phyloP scores from a whole-genome alignment of 768 basidiomycete genomes.

The Hypsizygus marmoreus region DNA sequence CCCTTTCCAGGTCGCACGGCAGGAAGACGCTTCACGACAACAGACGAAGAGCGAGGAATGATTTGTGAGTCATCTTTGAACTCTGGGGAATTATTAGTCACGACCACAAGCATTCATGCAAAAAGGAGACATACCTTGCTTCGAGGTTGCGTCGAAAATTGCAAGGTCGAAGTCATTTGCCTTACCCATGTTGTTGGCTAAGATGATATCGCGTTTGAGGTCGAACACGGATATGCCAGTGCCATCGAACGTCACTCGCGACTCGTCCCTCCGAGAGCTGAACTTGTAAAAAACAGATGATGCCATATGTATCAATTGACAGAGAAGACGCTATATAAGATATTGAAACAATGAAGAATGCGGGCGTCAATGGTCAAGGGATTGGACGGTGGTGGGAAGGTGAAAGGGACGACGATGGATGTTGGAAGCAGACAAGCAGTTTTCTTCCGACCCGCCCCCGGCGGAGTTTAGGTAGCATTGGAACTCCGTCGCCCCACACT shows the following conservation, averaged over 20 bases:
- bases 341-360: slow-evolving; percentile 9
- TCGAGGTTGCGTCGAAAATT: slow-evolving; percentile 79
- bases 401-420: not conserved
- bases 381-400: slow-evolving; percentile 1
- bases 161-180: slow-evolving; percentile 96
- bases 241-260: slow-evolving; percentile 95
- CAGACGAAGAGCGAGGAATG: slow-evolving; percentile 93
- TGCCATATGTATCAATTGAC: slow-evolving; percentile 60
- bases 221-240: slow-evolving; percentile 99
- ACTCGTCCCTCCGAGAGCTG: slow-evolving; percentile 93
- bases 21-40: slow-evolving; percentile 90
- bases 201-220: slow-evolving; percentile 96
- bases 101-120: not conserved
- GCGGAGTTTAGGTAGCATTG: too few relatives aligned
- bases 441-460: too few relatives aligned
- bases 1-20: slow-evolving; percentile 80
- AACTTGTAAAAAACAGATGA: slow-evolving; percentile 99
- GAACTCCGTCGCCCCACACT: too few relatives aligned
- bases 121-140: slow-evolving; percentile 70
- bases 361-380: not conserved
- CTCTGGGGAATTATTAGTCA: slow-evolving; percentile 48
- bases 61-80: slow-evolving; percentile 89
- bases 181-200: slow-evolving; percentile 94
- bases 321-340: slow-evolving; percentile 28
- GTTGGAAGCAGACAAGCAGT: not conserved